phyloP scores from a whole-genome alignment of 176 grass and related monocot genomes.

The Triticum monococcum region DNA sequence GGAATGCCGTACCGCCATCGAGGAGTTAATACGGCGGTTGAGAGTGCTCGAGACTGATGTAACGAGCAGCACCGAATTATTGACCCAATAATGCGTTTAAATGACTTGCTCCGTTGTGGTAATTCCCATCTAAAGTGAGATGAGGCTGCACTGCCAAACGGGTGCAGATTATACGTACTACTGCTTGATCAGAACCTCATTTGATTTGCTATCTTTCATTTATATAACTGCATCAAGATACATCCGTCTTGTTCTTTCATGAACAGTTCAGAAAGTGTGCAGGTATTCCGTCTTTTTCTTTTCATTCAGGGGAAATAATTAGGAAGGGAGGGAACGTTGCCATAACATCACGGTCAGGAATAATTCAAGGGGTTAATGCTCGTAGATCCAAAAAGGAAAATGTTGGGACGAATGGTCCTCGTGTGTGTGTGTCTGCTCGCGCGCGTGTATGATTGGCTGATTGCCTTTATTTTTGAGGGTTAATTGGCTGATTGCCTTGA shows the following conservation, averaged over 20 bases:
- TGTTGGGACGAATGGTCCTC: not conserved
- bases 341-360: not conserved
- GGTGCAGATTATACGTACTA: not conserved
- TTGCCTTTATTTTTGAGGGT: no score
- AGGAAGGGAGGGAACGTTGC: not conserved
- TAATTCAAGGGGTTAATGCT: conserved; percentile 9
- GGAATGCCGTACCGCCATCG: conserved; percentile 24
- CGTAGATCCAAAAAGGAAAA: no score
- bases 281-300: not conserved
- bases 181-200: not conserved
- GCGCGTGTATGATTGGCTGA: no score
- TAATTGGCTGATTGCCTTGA: no score
- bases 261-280: not conserved
- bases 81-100: not conserved
- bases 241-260: not conserved
- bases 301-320: not conserved
- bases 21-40: conserved; percentile 16
- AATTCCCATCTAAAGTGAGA: not conserved
- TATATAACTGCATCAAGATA: not conserved
- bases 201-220: not conserved
- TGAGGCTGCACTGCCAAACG: not conserved
- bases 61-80: not conserved
- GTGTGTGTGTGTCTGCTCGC: no score
- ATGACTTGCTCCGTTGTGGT: not conserved
- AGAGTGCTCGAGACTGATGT: conserved; percentile 15